Base-by-base conservation (phyloP, 2,329 filamentous ascomycete genomes). In the Diaporthe vaccinii region DNA sequence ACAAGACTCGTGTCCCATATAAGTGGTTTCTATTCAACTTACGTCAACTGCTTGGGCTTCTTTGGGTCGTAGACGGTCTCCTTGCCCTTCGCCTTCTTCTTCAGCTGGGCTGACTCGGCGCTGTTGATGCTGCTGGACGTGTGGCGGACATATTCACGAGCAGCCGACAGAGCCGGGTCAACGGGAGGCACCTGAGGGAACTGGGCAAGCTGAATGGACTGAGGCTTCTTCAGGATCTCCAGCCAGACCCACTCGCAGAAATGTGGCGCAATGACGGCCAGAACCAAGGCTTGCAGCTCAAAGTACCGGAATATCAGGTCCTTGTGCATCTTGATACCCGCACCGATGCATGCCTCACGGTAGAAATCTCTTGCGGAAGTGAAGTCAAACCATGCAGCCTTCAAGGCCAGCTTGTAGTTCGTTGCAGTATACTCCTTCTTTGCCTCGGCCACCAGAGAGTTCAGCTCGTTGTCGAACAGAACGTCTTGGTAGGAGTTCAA, bases 161-260 rank as follows among this genome's bases (percentile, higher is more conserved):
- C 94, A 17, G 95, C 95, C 9, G 93, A 93, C 75, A 98, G 90
- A 58, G 88, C 86, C 6, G 93, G 86, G 77, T 94, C 88, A 1
- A 92, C 87, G 31, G 90, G 88, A 0, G 93, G 91, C 0, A 95
- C 91, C 69, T 89, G 85, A 20, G 95, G 95, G 89, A 91, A 98
- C 55, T 88, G 88, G 17, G 94, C 95, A 71, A 92, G 91, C 86
- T 98, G 96, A 80, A 99, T 91, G 10, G 93, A 94, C 73, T 88
- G 86, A 49, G 90, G 84, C 87, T 94, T 95, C 82, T 93, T 91
- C 76, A 99, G 91, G 2, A 98, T 91, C 85, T 98, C 96, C 73
- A 94, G 91, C 95, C 95, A 98, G 82, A 99, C 92, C 85, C 98
- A 94, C 82, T 99, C 97, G 62, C 95, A 89, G 93, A 95, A 98